These are phyloP conservation scores for Perkinsus olseni DNA, from an alignment of 169 alveolate genomes.

Conservation along the genomic window DNA sequence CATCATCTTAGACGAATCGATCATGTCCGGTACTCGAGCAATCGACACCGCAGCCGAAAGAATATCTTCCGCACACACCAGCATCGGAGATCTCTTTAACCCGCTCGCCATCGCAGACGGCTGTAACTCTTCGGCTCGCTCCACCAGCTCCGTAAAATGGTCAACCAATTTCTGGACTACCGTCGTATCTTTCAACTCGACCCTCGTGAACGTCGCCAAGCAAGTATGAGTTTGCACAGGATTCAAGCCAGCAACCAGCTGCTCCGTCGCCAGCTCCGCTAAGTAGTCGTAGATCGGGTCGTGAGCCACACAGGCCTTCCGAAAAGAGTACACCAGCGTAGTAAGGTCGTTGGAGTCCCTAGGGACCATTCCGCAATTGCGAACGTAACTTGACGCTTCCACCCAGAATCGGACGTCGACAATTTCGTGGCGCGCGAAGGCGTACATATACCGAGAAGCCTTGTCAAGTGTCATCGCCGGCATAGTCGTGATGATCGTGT, in stretches of 20 bases:
- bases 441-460: neutral
- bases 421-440: slow-evolving; percentile 2
- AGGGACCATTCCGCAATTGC: neutral
- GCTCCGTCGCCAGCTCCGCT: neutral
- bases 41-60: slow-evolving; percentile 5
- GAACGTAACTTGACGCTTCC: neutral
- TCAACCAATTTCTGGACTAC: neutral
- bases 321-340: neutral
- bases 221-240: neutral
- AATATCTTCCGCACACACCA: neutral
- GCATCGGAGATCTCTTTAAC: neutral
- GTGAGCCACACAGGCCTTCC: neutral
- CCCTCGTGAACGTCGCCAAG: neutral
- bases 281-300: neutral
- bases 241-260: neutral
- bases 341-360: neutral
- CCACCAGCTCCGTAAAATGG: neutral
- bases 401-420: neutral
- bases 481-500: neutral
- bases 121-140: neutral
- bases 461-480: neutral
- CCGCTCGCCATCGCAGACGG: neutral
- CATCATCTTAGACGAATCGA: neutral
- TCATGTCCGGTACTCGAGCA: neutral
- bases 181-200: neutral